Percentiles rank a stretch among this genome's conserved stretches.
Conservation (phyloP, 2,329 filamentous ascomycete species). For the Lasiodiplodia hormozganensis region DNA sequence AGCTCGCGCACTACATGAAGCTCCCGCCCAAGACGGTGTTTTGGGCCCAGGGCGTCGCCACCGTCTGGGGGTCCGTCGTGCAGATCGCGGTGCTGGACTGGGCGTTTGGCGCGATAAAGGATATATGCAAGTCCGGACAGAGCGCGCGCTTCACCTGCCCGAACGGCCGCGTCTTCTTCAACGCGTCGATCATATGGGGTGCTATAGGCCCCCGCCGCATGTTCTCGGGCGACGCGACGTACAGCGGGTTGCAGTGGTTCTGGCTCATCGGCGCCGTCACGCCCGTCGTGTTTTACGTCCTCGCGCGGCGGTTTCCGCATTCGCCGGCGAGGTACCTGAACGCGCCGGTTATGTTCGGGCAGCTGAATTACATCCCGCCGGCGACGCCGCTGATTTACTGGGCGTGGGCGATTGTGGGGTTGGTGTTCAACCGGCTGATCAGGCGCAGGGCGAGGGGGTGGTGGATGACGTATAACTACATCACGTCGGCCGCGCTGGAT, state of each 20-base stretch:
- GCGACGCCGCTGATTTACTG: constrained; percentile 39
- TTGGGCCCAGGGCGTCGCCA: constrained; percentile 58
- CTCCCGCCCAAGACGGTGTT: constrained; percentile 60
- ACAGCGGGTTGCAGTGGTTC: constrained; percentile 66
- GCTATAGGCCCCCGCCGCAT: constrained; percentile 64
- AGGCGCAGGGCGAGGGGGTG: constrained; percentile 35
- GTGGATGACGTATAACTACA: constrained; percentile 38
- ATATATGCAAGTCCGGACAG: constrained; percentile 49
- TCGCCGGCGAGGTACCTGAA: constrained; percentile 62
- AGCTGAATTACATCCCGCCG: constrained; percentile 64
- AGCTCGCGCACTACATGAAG: constrained; percentile 52
- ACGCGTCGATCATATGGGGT: constrained; percentile 72
- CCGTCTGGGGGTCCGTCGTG: constrained; percentile 42
- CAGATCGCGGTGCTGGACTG: constrained; percentile 47
- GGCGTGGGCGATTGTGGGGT: constrained; percentile 37
- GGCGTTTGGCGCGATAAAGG: constrained; percentile 46
- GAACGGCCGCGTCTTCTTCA: constrained; percentile 69
- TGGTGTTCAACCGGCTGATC: constrained; percentile 38
- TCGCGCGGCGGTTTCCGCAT: constrained; percentile 58
- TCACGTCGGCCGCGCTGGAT: constrained; percentile 39
- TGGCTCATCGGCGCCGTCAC: constrained; percentile 63
- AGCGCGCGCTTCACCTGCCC: constrained; percentile 65
- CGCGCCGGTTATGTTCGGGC: constrained; percentile 69
- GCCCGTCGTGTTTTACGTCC: constrained; percentile 61
- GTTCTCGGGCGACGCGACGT: constrained; percentile 68